Evolutionary conservation across 805 yeast species (phyloP), one percentile per base, ranked within the genome.

Genomic region (Wickerhamiella shivajii): DNA sequence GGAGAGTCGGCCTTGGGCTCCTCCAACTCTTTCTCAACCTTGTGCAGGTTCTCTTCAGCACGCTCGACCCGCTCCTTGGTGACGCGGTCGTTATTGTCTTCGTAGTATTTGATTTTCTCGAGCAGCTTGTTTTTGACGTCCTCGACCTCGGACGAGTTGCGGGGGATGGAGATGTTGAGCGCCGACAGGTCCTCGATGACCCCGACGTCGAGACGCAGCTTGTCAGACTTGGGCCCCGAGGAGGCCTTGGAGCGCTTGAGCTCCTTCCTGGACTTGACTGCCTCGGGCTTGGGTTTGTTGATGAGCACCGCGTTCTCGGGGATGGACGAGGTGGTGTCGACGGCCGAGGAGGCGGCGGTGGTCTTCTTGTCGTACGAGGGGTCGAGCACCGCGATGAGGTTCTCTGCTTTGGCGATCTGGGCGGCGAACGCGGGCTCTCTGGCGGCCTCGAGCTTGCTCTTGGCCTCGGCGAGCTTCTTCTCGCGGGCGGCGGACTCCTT

Each of bases 141-240:
- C 20, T 76, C 64, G 44, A 77, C 73, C 35, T 79, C 87, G 12
- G 74, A 90, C 42, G 69, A 60, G 46, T 74, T 67, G 39, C 76
- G 64, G 53, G 98, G 98, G 42, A 85, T 69, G 29, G 77, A 64
- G 43, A 87, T 68, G 36, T 74, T 72, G 51, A 87, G 69, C 50
- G 77, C 77, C 42, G 80, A 66, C 47, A 90, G 69, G 35, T 77
- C 68, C 42, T 76, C 73, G 47, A 87, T 74, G 40, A 81, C 67
- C 42, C 74, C 77, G 35, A 93, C 77, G 53, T 84, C 87, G 46
- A 90, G 68, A 37, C 74, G 66, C 55, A 84, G 74, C 56, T 69
- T 69, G 41, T 49, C 50, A 43, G 44, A 25, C 37, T 26, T 40
- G 30, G 36, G 27, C 35, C 19, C 34, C 18, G 33, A 18, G 18